Evolutionary conservation across 257 asterid species (phyloP), one percentile per base, ranked within the genome.

Genomic region (Solanum chmielewskii): DNA sequence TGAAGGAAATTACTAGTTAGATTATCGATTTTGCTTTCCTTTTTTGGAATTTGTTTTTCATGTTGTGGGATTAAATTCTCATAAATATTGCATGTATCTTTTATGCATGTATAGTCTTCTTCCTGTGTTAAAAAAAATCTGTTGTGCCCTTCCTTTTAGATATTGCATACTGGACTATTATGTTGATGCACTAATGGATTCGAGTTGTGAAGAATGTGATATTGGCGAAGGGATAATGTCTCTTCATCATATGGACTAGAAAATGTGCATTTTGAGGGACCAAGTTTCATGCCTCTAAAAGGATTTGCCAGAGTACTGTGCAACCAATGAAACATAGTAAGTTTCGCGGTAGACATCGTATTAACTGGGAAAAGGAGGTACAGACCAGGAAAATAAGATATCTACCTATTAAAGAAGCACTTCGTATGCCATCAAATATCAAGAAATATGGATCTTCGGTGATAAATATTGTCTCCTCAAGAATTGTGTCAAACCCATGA

Each of bases 171-270:
- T 81, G 84, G 76, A 59, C 35, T 29, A 3, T 76, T 42, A 11
- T 56, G 84, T 44, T 88, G 82, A 71, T 62, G 42, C 23, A 11
- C 83, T 86, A 25, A 47, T 71, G 16, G 89, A 85, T 64, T 94
- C 95, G 97, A 39, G 14, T 29, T 95, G 97, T 85, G 91, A 90
- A 60, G 93, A 86, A 59, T 94, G 96, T 68, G 88, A 71, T 74
- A 70, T 27, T 14, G 73, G 66, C 23, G 18, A 52, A 52, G 6
- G 23, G 9, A 52, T 16, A 16, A 52, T 52, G 7, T 49, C 3
- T 49, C 16, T 49, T 35, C 37, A 49, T 49, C 60, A 49, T 20
- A 49, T 49, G 60, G 60, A 49, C 60, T 49, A 49, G 62, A 52
- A 52, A 52, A 52, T 52, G 62, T 52, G 23, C 62, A 52, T 5